These are phyloP conservation scores for Cylindrotheca fusiformis DNA, from an alignment of 108 stramenopile species.

Conservation along the genomic window DNA sequence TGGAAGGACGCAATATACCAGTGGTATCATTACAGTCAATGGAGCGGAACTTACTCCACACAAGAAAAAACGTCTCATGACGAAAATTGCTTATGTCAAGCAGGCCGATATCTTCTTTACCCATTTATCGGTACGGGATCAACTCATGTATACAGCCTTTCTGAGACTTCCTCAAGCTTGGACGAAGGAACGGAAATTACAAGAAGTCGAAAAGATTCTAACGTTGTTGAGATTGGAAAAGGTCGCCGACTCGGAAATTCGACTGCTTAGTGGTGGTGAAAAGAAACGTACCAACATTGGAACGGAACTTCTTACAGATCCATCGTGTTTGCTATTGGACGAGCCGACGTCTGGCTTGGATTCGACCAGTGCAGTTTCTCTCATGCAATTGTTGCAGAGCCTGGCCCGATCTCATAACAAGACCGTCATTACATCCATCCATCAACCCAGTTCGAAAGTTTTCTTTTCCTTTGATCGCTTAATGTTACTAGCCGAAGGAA, in stretches of 20 bases:
- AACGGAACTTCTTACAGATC: slow-evolving; percentile 70
- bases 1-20: slow-evolving; percentile 49
- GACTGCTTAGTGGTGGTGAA: slow-evolving; percentile 74
- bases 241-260: slow-evolving; percentile 61
- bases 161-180: slow-evolving; percentile 50
- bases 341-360: slow-evolving; percentile 87
- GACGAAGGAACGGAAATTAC: slow-evolving; percentile 34
- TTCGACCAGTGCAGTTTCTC: slow-evolving; percentile 56
- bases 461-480: slow-evolving; percentile 69
- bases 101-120: slow-evolving; percentile 75
- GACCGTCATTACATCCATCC: slow-evolving; percentile 71
- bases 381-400: slow-evolving; percentile 48
- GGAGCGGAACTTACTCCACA: slow-evolving; percentile 22
- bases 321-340: slow-evolving; percentile 65
- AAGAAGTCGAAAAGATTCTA: slow-evolving; percentile 58
- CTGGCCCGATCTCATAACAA: slow-evolving; percentile 44
- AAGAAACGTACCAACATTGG: slow-evolving; percentile 83
- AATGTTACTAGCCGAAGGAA: slow-evolving; percentile 59
- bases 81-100: slow-evolving; percentile 75
- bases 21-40: slow-evolving; percentile 57
- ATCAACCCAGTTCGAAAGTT: slow-evolving; percentile 70
- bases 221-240: slow-evolving; percentile 47
- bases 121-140: slow-evolving; percentile 75
- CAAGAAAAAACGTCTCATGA: slow-evolving; percentile 50
- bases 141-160: slow-evolving; percentile 68